Evolutionary conservation across 306 rosid species (phyloP).

Genomic region (Medicago ruthenica): DNA sequence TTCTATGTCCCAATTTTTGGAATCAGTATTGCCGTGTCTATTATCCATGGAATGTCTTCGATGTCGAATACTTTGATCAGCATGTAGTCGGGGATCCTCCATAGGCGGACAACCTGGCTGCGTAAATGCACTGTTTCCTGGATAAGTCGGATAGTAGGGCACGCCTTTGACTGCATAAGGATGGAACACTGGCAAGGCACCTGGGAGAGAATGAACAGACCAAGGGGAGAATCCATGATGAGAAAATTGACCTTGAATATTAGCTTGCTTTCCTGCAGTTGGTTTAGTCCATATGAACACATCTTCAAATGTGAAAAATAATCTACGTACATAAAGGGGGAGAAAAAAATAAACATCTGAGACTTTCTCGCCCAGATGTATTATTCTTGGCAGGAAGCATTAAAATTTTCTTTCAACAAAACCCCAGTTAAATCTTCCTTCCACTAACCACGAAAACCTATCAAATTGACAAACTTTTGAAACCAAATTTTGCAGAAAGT

Average conservation of each 20-base stretch:
- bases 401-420: too few species aligned
- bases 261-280: slow-evolving; percentile 64
- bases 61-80: slow-evolving; percentile 55
- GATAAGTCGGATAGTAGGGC: slow-evolving; percentile 77
- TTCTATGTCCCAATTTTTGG: slow-evolving; percentile 56
- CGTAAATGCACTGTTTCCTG: slow-evolving; percentile 61
- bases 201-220: slow-evolving; percentile 79
- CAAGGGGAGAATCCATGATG: slow-evolving; percentile 76
- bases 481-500: too few species aligned
- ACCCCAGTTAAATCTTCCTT: too few species aligned
- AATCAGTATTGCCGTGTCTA: slow-evolving; percentile 59
- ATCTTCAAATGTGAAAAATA: slow-evolving; percentile 53
- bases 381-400: neutral
- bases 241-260: slow-evolving; percentile 76
- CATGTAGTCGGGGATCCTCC: slow-evolving; percentile 62
- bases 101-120: slow-evolving; percentile 65
- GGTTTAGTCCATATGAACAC: slow-evolving; percentile 55
- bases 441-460: too few species aligned
- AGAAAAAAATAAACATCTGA: neutral
- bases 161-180: slow-evolving; percentile 85
- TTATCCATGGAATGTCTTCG: slow-evolving; percentile 80
- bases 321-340: slow-evolving; percentile 29
- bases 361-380: neutral
- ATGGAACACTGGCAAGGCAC: slow-evolving; percentile 68
- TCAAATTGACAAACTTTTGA: too few species aligned